Evolutionary conservation across 1,284 basidiomycete genomes (phyloP).

Genomic region (Athelia psychrophila): DNA sequence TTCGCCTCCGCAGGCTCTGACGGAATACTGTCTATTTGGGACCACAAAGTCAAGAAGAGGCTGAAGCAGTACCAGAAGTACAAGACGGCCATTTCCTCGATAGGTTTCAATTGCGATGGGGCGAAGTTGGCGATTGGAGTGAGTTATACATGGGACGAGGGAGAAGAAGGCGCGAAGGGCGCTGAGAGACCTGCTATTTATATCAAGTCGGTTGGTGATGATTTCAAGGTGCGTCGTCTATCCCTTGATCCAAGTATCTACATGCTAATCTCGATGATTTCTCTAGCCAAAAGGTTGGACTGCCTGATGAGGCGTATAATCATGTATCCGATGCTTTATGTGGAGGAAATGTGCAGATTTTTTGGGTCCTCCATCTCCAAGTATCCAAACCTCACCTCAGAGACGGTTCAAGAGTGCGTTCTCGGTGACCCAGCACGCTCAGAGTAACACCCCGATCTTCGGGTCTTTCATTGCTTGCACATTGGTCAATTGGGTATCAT

Average conservation of each 20-base stretch:
- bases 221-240: conserved; percentile 53
- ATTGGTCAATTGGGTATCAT: too few species aligned
- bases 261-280: background rate
- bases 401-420: too few species aligned
- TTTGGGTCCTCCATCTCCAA: too few species aligned
- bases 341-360: too few species aligned
- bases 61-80: conserved; percentile 87
- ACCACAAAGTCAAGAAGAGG: conserved; percentile 95
- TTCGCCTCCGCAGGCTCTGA: conserved; percentile 96
- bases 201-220: conserved; percentile 45
- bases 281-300: conserved; percentile 1
- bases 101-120: conserved; percentile 85
- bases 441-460: too few species aligned
- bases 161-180: conserved; percentile 61
- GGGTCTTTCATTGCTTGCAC: too few species aligned
- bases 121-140: conserved; percentile 78
- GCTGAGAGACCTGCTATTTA: conserved; percentile 33
- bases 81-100: conserved; percentile 64
- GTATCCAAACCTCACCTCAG: too few species aligned
- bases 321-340: too few species aligned
- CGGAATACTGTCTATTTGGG: conserved; percentile 92
- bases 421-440: too few species aligned
- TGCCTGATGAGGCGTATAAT: background rate
- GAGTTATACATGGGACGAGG: conserved; percentile 88
- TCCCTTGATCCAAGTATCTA: too few species aligned